Evolutionary conservation across 2,329 filamentous ascomycete genomes (phyloP).

Genomic region (Ophiocordyceps sinensis): DNA sequence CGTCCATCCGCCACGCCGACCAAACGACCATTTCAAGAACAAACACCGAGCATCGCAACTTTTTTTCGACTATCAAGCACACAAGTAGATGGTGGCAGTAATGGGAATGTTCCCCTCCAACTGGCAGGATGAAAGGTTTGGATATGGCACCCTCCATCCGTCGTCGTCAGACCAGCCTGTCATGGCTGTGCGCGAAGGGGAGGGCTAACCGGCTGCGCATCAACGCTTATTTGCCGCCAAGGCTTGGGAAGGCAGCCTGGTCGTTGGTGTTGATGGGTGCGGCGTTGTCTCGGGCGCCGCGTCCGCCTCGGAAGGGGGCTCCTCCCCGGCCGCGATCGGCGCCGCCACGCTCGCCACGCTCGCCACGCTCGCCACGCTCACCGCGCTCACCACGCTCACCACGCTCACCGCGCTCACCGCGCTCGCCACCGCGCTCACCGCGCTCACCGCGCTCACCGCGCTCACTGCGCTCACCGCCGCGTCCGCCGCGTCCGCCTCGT

Average conservation of each 20-base stretch:
- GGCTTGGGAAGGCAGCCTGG: constrained; percentile 45
- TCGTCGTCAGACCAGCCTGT: not conserved
- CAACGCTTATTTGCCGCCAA: constrained; percentile 35
- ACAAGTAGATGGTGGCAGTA: constrained; percentile 4
- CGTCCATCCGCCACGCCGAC: too few relatives aligned
- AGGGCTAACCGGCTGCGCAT: not conserved
- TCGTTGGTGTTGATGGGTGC: constrained; percentile 41
- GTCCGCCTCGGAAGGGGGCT: constrained; percentile 25
- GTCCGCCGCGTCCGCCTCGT: constrained; percentile 32
- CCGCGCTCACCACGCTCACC: constrained; percentile 24
- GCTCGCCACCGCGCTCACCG: constrained; percentile 28
- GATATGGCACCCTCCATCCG: not conserved
- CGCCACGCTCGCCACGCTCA: constrained; percentile 8
- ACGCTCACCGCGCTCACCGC: constrained; percentile 15
- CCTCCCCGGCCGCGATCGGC: constrained; percentile 29
- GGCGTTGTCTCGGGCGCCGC: constrained; percentile 19
- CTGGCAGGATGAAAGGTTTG: not conserved
- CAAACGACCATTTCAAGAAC: too few relatives aligned
- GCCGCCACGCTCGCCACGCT: constrained; percentile 33
- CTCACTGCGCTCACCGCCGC: constrained; percentile 17
- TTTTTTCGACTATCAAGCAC: constrained; percentile 16
- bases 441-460: constrained; percentile 33
- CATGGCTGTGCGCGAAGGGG: not conserved
- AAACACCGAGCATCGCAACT: constrained; percentile 1
- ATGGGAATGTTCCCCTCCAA: constrained; percentile 1